Conservation (phyloP, 177 flowering plant genomes). For the Vitis hybrid region DNA sequence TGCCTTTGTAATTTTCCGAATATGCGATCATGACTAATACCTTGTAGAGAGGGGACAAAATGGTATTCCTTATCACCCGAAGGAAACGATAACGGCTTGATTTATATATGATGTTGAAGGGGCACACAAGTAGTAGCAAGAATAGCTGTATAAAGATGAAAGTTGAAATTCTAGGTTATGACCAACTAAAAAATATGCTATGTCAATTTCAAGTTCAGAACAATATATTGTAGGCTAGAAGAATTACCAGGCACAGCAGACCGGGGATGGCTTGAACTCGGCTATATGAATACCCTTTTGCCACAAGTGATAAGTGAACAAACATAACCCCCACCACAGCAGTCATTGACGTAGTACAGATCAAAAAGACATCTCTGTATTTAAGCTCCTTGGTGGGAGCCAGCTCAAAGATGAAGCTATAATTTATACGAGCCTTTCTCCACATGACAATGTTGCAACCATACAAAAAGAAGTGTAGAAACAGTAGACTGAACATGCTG, state of each 20-base stretch:
- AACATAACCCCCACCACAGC: conserved; percentile 78
- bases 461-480: conserved; percentile 81
- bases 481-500: conserved; percentile 93
- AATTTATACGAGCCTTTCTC: conserved; percentile 84
- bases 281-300: conserved; percentile 61
- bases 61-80: conserved; percentile 68
- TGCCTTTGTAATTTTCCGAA: no score
- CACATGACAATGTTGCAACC: conserved; percentile 97
- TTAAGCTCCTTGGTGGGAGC: conserved; percentile 78
- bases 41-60: conserved; percentile 88
- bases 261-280: conserved; percentile 81
- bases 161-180: neutral
- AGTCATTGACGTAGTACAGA: conserved; percentile 75
- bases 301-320: conserved; percentile 60
- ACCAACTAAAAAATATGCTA: neutral
- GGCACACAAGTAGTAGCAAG: conserved; percentile 71
- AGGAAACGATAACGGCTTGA: conserved; percentile 79
- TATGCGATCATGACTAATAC: conserved; percentile 20
- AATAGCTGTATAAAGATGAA: conserved; percentile 45
- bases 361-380: conserved; percentile 86
- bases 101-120: conserved; percentile 69
- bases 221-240: neutral
- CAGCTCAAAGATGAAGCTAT: conserved; percentile 88
- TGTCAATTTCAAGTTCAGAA: no score
- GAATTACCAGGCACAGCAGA: conserved; percentile 65